Evolutionary conservation across 2,329 filamentous ascomycete genomes (phyloP).

Genomic region (Fusarium liriodendri): DNA sequence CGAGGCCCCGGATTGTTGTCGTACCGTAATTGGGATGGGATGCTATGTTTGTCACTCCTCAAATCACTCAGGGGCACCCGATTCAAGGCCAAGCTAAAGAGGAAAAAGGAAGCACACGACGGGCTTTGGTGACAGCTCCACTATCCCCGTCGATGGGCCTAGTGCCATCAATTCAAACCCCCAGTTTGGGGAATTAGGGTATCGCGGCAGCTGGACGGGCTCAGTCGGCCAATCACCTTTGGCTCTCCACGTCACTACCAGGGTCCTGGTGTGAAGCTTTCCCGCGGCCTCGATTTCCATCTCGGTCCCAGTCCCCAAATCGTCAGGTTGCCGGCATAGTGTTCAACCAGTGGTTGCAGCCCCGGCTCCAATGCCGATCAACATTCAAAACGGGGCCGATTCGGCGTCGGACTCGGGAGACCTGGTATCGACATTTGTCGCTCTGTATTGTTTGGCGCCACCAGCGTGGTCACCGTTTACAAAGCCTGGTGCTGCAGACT

Average conservation of each 20-base stretch:
- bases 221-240: slow-evolving; percentile 1
- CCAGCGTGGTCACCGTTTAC: slow-evolving; percentile 2
- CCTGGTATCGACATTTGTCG: neutral
- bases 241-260: slow-evolving; percentile 18
- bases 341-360: slow-evolving; percentile 1
- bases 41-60: slow-evolving; percentile 24
- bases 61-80: slow-evolving; percentile 4
- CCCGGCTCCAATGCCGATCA: slow-evolving; percentile 31
- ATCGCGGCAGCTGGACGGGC: neutral
- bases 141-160: neutral
- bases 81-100: slow-evolving; percentile 9
- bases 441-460: neutral
- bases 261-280: neutral
- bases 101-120: slow-evolving; percentile 12
- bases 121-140: neutral
- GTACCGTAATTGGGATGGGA: slow-evolving; percentile 15
- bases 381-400: slow-evolving; percentile 21
- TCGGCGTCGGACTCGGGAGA: slow-evolving; percentile 12
- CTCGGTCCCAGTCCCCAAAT: slow-evolving; percentile 21
- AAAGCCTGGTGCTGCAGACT: neutral
- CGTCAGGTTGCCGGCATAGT: slow-evolving; percentile 11
- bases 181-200: neutral
- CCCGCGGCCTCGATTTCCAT: slow-evolving; percentile 19
- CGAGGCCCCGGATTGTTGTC: slow-evolving; percentile 9
- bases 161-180: neutral